Base-by-base conservation (phyloP, 345 rosid genomes). In the Stellera chamaejasme region DNA sequence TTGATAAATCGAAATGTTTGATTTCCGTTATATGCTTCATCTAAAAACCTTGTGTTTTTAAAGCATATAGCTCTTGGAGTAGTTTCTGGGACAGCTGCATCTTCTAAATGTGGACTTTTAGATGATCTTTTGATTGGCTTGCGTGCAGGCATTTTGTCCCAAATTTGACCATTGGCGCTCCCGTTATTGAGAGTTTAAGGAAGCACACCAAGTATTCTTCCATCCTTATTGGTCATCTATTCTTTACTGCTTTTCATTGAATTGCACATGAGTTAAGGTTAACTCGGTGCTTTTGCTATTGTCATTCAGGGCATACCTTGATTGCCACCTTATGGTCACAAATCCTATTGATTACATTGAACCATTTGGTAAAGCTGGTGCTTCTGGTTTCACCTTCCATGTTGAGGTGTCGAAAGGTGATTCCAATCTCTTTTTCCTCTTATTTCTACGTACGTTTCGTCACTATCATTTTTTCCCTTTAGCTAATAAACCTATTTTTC, bases 381-480 rank as follows among this genome's bases (percentile, higher is more conserved):
- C 96, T n/a, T 88, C 98, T 23, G 88, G 96, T 58, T 88, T 92
- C 71, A 92, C 98, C 19, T 92, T 92, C 81, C 98, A 92, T 47
- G 71, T 92, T 50, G 96, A 92, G 72, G 87, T 63, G 45, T 78
- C 96, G 57, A 78, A 66, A 83, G 95, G 98, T 82, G 45, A 23
- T 54, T 66, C n/a, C 42, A 11, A 19, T 52, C 27, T 5, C 50
- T 7, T 64, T n/a, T 54, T 53, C 46, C n/a, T 19, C 16, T 6
- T 50, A 56, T 11, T 23, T 54, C 3, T 32, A 32, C 9, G 39
- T 4, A 32, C 3, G 39, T 32, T 32, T 8, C 9, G 39, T 32
- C 39, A 32, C 3, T 0, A 14, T 16, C 42, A 10, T 39, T 54
- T 48, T 13, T 47, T 4, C 47, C 11, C 61, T 47, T 27, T 11